phyloP scores from a whole-genome alignment of 176 grass and related monocot genomes.

The Ensete glaucum region DNA sequence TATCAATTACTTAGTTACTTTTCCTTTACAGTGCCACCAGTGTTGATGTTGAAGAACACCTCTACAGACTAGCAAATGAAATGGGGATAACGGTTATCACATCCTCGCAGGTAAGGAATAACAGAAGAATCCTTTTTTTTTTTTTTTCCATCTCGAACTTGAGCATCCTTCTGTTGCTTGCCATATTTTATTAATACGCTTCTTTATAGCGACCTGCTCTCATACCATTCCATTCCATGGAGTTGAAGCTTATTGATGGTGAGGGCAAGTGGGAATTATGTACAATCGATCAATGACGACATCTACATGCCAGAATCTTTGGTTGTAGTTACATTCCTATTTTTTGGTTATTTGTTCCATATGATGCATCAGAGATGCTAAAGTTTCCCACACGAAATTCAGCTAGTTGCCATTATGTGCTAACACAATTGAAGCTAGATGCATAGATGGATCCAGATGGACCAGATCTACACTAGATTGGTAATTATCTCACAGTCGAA shows the following conservation, averaged over 20 bases:
- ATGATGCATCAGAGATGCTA: not conserved
- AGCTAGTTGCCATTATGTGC: not conserved
- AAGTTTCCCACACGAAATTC: not conserved
- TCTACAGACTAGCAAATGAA: constrained; percentile 73
- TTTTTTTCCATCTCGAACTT: not conserved
- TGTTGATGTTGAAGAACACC: constrained; percentile 96
- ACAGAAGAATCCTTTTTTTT: not conserved
- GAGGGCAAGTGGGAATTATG: constrained; percentile 96
- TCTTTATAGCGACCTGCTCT: constrained; percentile 72
- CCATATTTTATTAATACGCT: constrained; percentile 18
- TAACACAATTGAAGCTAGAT: not conserved
- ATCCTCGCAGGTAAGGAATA: constrained; percentile 64
- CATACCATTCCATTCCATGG: constrained; percentile 80
- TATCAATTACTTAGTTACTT: constrained; percentile 10
- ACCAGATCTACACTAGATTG: too few species aligned
- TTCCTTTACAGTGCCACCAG: constrained; percentile 69
- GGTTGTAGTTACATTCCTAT: not conserved
- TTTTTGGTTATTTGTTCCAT: not conserved
- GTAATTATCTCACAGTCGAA: too few species aligned
- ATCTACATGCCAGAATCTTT: not conserved
- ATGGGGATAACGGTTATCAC: constrained; percentile 98
- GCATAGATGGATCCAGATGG: too few species aligned
- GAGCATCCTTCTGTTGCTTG: not conserved
- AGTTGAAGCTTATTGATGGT: constrained; percentile 87
- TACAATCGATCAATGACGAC: constrained; percentile 45